Conservation (phyloP, 1,139 yeast genomes). For the Yamadazyma pseudoaaseri region DNA sequence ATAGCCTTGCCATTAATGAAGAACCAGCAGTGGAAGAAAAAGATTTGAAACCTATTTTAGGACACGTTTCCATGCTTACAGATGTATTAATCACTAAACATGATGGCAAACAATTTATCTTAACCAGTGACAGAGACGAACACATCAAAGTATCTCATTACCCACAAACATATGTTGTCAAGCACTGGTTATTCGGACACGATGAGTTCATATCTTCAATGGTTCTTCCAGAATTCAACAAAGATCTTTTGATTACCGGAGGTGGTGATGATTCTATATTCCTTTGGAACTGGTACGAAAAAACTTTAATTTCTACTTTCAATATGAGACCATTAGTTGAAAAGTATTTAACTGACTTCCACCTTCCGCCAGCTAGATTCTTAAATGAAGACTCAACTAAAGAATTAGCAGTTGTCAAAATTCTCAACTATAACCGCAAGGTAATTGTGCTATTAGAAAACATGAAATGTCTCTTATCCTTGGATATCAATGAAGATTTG, state of each 20-base stretch:
- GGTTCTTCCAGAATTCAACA: constrained; percentile 50
- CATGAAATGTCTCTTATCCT: constrained; percentile 49
- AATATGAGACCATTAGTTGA: constrained; percentile 49
- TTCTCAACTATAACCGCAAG: constrained; percentile 32
- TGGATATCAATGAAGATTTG: constrained; percentile 28
- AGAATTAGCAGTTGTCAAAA: constrained; percentile 55
- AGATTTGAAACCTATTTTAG: constrained; percentile 65
- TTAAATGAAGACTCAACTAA: constrained; percentile 50
- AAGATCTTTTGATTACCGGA: constrained; percentile 60
- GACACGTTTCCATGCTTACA: constrained; percentile 96
- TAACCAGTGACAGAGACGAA: constrained; percentile 94
- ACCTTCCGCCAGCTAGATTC: constrained; percentile 67
- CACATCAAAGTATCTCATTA: constrained; percentile 85
- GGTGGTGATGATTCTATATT: constrained; percentile 87
- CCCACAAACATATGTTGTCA: constrained; percentile 76
- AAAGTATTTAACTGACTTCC: constrained; percentile 53
- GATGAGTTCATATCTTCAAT: constrained; percentile 73
- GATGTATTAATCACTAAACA: constrained; percentile 53
- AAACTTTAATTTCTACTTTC: constrained; percentile 46
- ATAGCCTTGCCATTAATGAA: constrained; percentile 46
- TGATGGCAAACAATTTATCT: constrained; percentile 51
- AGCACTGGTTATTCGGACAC: constrained; percentile 87
- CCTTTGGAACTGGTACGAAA: constrained; percentile 73
- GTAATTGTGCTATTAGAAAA: constrained; percentile 54
- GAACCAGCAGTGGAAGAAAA: constrained; percentile 37